Evolutionary conservation across 371 early-diverging fungal genomes (phyloP).

Genomic region (Mortierella sp.): DNA sequence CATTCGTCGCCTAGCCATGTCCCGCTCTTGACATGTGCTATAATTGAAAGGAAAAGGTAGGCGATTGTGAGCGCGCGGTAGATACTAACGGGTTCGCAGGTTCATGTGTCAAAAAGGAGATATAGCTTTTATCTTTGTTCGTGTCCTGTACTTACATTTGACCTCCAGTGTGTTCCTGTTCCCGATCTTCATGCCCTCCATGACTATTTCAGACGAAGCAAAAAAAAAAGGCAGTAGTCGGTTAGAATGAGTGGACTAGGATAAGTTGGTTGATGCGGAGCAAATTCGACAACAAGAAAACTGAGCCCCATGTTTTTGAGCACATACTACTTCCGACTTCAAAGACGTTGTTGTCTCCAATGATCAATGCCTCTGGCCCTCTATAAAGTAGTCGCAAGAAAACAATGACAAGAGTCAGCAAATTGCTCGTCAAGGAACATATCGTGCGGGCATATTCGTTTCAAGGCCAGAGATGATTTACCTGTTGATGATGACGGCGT

Average conservation of each 20-base stretch:
- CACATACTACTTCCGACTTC: slow-evolving; percentile 80
- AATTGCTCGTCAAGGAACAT: too few relatives aligned
- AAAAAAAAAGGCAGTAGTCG: too few relatives aligned
- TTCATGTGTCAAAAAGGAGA: not conserved
- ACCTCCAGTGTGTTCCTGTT: slow-evolving; percentile 78
- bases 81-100: not conserved
- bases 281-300: not conserved
- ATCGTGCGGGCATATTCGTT: too few relatives aligned
- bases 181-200: slow-evolving; percentile 80
- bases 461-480: slow-evolving; percentile 56
- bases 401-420: not conserved
- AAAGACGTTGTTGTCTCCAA: slow-evolving; percentile 84
- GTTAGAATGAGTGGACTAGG: too few relatives aligned
- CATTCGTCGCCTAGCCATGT: slow-evolving; percentile 79
- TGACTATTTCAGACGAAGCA: too few relatives aligned
- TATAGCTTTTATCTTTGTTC: not conserved
- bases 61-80: not conserved
- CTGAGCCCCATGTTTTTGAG: not conserved
- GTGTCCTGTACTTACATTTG: slow-evolving; percentile 60
- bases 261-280: too few relatives aligned
- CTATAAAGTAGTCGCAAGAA: slow-evolving; percentile 21
- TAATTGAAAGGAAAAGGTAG: not conserved
- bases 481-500: slow-evolving; percentile 80
- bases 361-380: slow-evolving; percentile 64
- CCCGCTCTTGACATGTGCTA: slow-evolving; percentile 71